Evolutionary conservation across 768 basidiomycete species (phyloP), one percentile per base, ranked within the genome.

Genomic region (Arthromyces matolae): DNA sequence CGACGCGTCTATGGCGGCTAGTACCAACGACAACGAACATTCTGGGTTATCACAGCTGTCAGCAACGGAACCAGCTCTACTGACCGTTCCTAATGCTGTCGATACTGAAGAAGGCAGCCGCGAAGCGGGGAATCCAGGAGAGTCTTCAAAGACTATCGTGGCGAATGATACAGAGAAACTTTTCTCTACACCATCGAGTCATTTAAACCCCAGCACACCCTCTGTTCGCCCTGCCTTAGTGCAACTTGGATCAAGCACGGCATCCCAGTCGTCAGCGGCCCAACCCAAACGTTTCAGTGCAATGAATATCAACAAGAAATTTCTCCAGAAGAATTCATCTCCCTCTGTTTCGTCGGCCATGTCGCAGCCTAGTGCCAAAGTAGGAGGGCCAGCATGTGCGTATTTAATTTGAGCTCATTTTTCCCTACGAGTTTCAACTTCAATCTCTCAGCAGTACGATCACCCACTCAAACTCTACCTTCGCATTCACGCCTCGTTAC

Each of bases 301-400:
- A 23, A 81, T 92, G 53, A 93, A 92, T 63, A 91, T 97, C 66
- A 95, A 91, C 73, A 95, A 93, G 81, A 92, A 90, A 68, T 98
- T 97, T 67, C 73, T 97, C 34, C 89, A 93, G 72, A 95, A 94
- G 77, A 87, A 86, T 46, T 82, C 82, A 5, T 66, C 83, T 34
- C 71, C 81, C 33, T 73, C 82, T 20, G 67, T 71, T 38, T 63
- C 80, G 20, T 59, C 72, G 28, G 69, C 79, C 16, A 58, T 71
- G 40, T 68, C 75, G 22, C 66, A 77, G 18, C 61, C 71, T 38
- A 59, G 72, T 33, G 55, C 67, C 48, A 88, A 83, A 67, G 52
- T 76, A 8, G 79, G 76, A 25, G 74, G 71, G 38, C 63, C 79
- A 34, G 68, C 70, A 53, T 71, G 85, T 86, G 63, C 62, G 81